Conservation (phyloP, 2,329 filamentous ascomycete genomes). For the Trichophyton rubrum region DNA sequence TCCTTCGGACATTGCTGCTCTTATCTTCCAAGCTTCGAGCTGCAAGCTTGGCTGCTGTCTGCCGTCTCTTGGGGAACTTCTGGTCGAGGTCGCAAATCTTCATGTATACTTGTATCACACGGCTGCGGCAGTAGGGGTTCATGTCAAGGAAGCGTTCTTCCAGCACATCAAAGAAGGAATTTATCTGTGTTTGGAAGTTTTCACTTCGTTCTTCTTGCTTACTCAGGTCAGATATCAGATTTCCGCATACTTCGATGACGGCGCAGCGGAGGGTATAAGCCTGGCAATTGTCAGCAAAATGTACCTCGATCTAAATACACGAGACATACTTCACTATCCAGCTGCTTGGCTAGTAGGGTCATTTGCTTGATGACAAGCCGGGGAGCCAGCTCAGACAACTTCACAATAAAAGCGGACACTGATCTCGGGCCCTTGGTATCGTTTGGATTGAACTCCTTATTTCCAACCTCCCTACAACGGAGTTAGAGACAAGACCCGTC, state of each 20-base stretch:
- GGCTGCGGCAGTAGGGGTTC: constrained; percentile 89
- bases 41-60: constrained; percentile 76
- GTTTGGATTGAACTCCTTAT: constrained; percentile 96
- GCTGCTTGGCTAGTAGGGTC: constrained; percentile 82
- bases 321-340: constrained; percentile 72
- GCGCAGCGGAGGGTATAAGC: constrained; percentile 90
- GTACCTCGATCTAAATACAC: not conserved
- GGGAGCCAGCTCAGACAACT: constrained; percentile 82
- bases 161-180: constrained; percentile 91
- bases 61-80: constrained; percentile 85
- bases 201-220: constrained; percentile 84
- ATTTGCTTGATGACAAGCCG: constrained; percentile 94
- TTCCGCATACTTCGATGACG: constrained; percentile 92
- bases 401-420: constrained; percentile 84
- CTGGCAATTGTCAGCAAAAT: constrained; percentile 26
- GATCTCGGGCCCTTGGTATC: constrained; percentile 93
- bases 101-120: constrained; percentile 84
- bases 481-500: constrained; percentile 1
- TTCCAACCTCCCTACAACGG: constrained; percentile 63
- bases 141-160: constrained; percentile 93
- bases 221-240: constrained; percentile 81
- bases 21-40: constrained; percentile 88
- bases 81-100: constrained; percentile 88
- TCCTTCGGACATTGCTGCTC: constrained; percentile 91
- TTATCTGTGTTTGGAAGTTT: constrained; percentile 87